phyloP scores from a whole-genome alignment of 1,139 yeast species.

The Taphrina deformans region DNA sequence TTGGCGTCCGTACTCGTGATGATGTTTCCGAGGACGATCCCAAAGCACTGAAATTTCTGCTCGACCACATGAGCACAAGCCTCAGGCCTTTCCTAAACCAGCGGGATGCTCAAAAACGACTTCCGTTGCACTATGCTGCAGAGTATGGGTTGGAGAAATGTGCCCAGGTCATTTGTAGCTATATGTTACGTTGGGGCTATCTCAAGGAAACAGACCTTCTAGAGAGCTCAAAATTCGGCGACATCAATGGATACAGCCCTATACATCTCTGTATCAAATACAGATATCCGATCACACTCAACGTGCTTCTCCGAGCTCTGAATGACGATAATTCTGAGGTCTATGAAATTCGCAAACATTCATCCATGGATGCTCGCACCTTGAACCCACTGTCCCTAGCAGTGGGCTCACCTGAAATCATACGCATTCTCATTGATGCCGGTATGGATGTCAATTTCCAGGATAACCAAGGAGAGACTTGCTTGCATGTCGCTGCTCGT shows the following conservation, averaged over 20 bases:
- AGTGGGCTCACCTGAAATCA: constrained; percentile 56
- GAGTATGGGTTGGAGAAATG: constrained; percentile 78
- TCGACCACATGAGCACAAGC: constrained; percentile 55
- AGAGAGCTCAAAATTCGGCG: constrained; percentile 70
- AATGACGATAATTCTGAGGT: constrained; percentile 46
- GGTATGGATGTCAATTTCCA: constrained; percentile 66
- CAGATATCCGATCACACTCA: constrained; percentile 74
- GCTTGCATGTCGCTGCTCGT: constrained; percentile 76
- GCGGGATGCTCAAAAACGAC: constrained; percentile 72
- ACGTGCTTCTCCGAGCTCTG: constrained; percentile 52
- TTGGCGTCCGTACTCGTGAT: constrained; percentile 33
- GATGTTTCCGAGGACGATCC: constrained; percentile 50
- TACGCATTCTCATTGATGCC: constrained; percentile 57
- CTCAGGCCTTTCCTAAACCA: constrained; percentile 59
- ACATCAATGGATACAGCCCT: constrained; percentile 79
- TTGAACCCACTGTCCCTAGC: constrained; percentile 23
- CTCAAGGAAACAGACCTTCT: constrained; percentile 45
- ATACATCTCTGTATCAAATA: constrained; percentile 81
- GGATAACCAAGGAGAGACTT: constrained; percentile 72
- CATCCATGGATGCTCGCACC: constrained; percentile 49
- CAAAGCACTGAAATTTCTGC: constrained; percentile 55
- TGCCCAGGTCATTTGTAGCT: constrained; percentile 58
- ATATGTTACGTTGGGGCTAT: constrained; percentile 52
- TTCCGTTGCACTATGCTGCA: constrained; percentile 88
- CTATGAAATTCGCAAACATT: constrained; percentile 52